Base-by-base conservation (phyloP, 129 eudicot species). In the Tagetes erecta region DNA sequence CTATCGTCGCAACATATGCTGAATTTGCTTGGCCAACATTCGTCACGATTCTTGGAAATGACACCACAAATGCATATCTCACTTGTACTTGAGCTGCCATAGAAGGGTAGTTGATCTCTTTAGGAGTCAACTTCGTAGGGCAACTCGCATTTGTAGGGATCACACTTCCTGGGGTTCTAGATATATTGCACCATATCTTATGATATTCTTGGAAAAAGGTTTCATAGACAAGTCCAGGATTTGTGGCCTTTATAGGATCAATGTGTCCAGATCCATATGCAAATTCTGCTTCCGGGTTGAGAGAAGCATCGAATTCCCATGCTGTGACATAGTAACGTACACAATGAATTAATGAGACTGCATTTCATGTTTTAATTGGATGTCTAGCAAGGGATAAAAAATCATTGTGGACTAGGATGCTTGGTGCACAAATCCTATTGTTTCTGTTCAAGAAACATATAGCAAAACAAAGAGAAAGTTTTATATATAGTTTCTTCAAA, bases 21-120 rank as follows among this genome's bases (percentile, higher is more conserved):
- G 85, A 76, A 39, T 70, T 73, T 1, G 75, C 13, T 4, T 5
- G 0, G 11, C 90, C 85, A 10, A 86, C 87, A 80, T 82, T 80
- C n/a, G 81, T 82, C 0, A 86, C 90, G 2, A 35, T 55, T 55
- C 62, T 55, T 56, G 36, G 30, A 33, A 55, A 39, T 2, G 67
- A 41, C 47, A 41, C 45, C 0, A 7, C 6, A 41, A 3, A 41
- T 41, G 45, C 45, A 41, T 41, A 3, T 0, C 8, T 5, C 7
- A 5, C 45, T 41, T 41, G 6, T 41, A 41, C 6, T 41, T 41
- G 1, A 41, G 46, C 67, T 30, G 55, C 40, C 77, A 72, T 72
- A 0, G 77, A 40, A 20, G 77, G 77, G 33, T 72, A 72, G 7
- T 73, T 73, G 8, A 73, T 34, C 8, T 73, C 68, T 37, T 46